Conservation (phyloP, 495 filamentous ascomycete species). For the Penicillium dipodomyicola region DNA sequence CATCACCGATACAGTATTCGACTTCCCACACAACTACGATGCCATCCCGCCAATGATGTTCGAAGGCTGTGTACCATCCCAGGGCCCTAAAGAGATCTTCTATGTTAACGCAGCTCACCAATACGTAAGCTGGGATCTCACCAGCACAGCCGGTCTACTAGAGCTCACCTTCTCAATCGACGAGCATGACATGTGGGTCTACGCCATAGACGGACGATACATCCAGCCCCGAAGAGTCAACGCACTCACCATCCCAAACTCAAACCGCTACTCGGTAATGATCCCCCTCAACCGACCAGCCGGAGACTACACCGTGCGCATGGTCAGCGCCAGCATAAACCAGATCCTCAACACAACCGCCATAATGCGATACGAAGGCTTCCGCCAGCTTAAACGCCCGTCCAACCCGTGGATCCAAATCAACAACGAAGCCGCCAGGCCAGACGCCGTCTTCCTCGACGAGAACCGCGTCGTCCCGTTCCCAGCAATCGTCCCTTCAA, state of each 20-base stretch:
- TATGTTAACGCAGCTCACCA: slow-evolving; percentile 23
- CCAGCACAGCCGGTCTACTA: slow-evolving; percentile 27
- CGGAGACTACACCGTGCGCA: slow-evolving; percentile 39
- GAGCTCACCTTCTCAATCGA: slow-evolving; percentile 37
- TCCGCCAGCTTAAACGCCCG: slow-evolving; percentile 14
- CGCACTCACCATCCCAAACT: slow-evolving; percentile 31
- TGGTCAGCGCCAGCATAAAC: slow-evolving; percentile 30
- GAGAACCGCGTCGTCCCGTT: slow-evolving; percentile 41
- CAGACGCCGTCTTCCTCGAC: slow-evolving; percentile 39
- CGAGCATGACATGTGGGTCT: slow-evolving; percentile 43
- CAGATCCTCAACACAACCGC: slow-evolving; percentile 40
- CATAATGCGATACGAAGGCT: slow-evolving; percentile 27
- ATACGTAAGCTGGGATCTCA: slow-evolving; percentile 37
- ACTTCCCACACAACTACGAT: slow-evolving; percentile 25
- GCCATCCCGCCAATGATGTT: slow-evolving; percentile 27
- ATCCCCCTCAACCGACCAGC: slow-evolving; percentile 34
- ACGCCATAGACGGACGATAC: slow-evolving; percentile 44
- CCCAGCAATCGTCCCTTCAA: slow-evolving; percentile 36
- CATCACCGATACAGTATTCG: slow-evolving; percentile 13
- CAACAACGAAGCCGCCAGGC: slow-evolving; percentile 33
- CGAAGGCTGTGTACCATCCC: slow-evolving; percentile 32
- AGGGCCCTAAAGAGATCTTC: slow-evolving; percentile 29
- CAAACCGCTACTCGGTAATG: slow-evolving; percentile 40
- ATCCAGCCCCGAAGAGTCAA: slow-evolving; percentile 36
- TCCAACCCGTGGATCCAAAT: slow-evolving; percentile 44